Percentiles rank a stretch among this genome's conserved stretches.
Conservation (phyloP, 2,329 filamentous ascomycete genomes). For the Cucurbitaria berberidis region DNA sequence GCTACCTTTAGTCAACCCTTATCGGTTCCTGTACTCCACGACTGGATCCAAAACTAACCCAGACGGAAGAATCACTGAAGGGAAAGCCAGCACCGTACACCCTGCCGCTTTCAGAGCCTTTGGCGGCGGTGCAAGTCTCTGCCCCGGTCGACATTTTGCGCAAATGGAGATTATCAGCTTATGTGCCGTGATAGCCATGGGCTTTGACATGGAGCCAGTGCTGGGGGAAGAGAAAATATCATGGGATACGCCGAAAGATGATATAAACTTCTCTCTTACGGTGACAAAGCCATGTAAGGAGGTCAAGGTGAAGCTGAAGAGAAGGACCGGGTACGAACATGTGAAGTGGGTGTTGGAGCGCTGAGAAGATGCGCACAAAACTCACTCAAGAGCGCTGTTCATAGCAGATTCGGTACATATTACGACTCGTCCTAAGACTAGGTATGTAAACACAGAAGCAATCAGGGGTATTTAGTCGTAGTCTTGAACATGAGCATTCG, state of each 20-base stretch:
- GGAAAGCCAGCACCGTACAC: conserved; percentile 26
- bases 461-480: no score
- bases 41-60: conserved; percentile 23
- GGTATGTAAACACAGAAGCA: no score
- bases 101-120: conserved; percentile 41
- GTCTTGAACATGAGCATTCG: no score
- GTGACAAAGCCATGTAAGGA: conserved; percentile 26
- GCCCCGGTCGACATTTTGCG: conserved; percentile 48
- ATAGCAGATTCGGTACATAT: no score
- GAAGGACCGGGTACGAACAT: conserved; percentile 20
- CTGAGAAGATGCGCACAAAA: neutral
- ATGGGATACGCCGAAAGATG: conserved; percentile 27
- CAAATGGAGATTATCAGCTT: conserved; percentile 41
- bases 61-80: conserved; percentile 16
- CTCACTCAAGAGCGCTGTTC: no score
- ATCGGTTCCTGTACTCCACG: conserved; percentile 47
- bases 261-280: conserved; percentile 24
- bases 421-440: no score
- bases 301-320: conserved; percentile 20
- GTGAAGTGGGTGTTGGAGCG: conserved; percentile 17
- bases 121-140: conserved; percentile 41
- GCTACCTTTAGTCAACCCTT: no score
- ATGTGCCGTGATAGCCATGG: conserved; percentile 33
- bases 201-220: conserved; percentile 38
- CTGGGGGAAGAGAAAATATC: conserved; percentile 10